Percentiles rank a stretch among this genome's conserved stretches.
phyloP scores from a whole-genome alignment of 1,139 yeast species.

The Blastobotrys raffinosifermentans region DNA sequence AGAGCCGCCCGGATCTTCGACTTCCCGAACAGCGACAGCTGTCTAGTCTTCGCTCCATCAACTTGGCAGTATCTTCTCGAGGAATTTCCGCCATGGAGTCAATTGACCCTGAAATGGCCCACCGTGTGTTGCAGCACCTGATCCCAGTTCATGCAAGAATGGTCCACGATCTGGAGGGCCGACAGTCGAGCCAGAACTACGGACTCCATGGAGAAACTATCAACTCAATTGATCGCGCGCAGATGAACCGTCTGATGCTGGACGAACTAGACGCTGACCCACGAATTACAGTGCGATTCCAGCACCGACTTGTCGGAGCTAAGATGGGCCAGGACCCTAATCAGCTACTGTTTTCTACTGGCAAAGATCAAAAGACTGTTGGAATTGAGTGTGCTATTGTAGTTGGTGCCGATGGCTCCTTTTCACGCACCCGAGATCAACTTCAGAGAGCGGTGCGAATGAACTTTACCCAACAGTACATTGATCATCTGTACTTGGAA shows the following conservation, averaged over 20 bases:
- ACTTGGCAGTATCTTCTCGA: slow-evolving; percentile 78
- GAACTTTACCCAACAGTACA: slow-evolving; percentile 69
- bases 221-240: slow-evolving; percentile 75
- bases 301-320: slow-evolving; percentile 44
- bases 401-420: slow-evolving; percentile 85
- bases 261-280: slow-evolving; percentile 50
- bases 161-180: slow-evolving; percentile 70
- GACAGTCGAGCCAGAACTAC: slow-evolving; percentile 62
- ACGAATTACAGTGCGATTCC: slow-evolving; percentile 46
- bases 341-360: slow-evolving; percentile 7
- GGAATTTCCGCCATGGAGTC: slow-evolving; percentile 66
- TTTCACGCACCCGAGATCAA: slow-evolving; percentile 65
- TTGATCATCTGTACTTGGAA: slow-evolving; percentile 81
- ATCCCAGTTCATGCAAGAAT: slow-evolving; percentile 87
- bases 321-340: slow-evolving; percentile 12
- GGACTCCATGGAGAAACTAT: slow-evolving; percentile 83
- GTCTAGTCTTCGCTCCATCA: slow-evolving; percentile 50
- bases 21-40: slow-evolving; percentile 21
- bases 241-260: slow-evolving; percentile 57
- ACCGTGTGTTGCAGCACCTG: slow-evolving; percentile 49
- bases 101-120: slow-evolving; percentile 56
- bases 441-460: slow-evolving; percentile 60
- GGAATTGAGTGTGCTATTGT: slow-evolving; percentile 45
- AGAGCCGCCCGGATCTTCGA: slow-evolving; percentile 43
- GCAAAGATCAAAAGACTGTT: slow-evolving; percentile 16